Evolutionary conservation across 106 monocot genomes (phyloP).

Genomic region (Dendrobium nobile): DNA sequence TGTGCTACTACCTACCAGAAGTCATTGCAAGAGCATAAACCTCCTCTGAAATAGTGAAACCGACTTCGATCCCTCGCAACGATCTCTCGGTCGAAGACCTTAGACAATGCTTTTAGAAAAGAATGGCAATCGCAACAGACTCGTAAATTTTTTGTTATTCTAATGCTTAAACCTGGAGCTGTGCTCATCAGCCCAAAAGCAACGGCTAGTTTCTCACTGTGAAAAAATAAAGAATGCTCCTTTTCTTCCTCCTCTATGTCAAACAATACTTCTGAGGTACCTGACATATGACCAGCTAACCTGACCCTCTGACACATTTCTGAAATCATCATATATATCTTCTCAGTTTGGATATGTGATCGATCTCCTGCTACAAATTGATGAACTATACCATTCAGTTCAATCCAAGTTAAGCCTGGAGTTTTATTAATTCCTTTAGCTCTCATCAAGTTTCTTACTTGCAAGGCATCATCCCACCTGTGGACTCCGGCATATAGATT

Average conservation of each 20-base stretch:
- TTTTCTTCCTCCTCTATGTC: constrained; percentile 47
- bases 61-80: constrained; percentile 32
- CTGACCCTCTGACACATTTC: constrained; percentile 26
- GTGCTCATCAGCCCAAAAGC: constrained; percentile 36
- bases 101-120: constrained; percentile 31
- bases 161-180: constrained; percentile 21
- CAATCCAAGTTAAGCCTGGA: constrained; percentile 47
- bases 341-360: constrained; percentile 23
- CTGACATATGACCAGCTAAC: constrained; percentile 10
- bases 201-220: constrained; percentile 41
- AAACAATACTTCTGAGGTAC: constrained; percentile 24
- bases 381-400: constrained; percentile 27
- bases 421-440: constrained; percentile 18
- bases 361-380: constrained; percentile 39
- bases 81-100: constrained; percentile 23
- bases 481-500: constrained; percentile 27
- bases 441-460: constrained; percentile 27
- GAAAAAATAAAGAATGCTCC: constrained; percentile 25
- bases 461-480: constrained; percentile 34
- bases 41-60: constrained; percentile 29
- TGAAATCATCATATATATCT: constrained; percentile 31
- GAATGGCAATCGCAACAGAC: constrained; percentile 42
- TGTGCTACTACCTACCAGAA: constrained; percentile 16
- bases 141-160: constrained; percentile 39
- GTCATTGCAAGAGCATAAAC: constrained; percentile 26